A percentile compares a stretch with the other conserved stretches of the same genome.
These are phyloP conservation scores for Wickerhamiella sergipiensis DNA, from an alignment of 805 yeast genomes.

Conservation along the genomic window DNA sequence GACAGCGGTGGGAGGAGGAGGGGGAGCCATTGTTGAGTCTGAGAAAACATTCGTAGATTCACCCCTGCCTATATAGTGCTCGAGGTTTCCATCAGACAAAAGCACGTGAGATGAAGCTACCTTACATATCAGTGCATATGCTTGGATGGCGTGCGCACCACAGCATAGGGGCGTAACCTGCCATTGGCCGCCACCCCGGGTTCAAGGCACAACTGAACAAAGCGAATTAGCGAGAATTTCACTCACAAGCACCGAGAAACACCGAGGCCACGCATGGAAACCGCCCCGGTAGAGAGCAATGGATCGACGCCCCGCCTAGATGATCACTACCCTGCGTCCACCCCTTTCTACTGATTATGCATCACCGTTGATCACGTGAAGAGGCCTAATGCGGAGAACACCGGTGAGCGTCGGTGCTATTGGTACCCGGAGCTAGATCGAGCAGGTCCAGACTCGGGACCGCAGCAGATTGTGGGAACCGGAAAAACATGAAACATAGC, in stretches of 20 bases:
- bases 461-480: too few relatives aligned
- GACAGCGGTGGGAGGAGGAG: conserved; percentile 4
- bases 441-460: too few relatives aligned
- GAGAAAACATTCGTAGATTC: neutral
- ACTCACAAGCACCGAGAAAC: neutral
- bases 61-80: neutral
- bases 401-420: neutral
- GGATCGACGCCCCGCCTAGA: neutral
- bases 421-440: too few relatives aligned
- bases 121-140: neutral
- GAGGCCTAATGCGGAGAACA: neutral
- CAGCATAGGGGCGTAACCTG: neutral
- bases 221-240: too few relatives aligned
- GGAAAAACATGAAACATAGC: too few relatives aligned
- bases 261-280: neutral
- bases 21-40: conserved; percentile 2
- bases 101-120: neutral
- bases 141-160: neutral
- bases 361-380: neutral
- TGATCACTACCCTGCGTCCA: neutral
- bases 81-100: neutral
- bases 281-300: neutral
- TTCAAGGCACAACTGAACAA: too few relatives aligned
- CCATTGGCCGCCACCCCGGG: too few relatives aligned
- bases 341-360: neutral